Evolutionary conservation across 129 eudicot species (phyloP).

Genomic region (Deinandra increscens): DNA sequence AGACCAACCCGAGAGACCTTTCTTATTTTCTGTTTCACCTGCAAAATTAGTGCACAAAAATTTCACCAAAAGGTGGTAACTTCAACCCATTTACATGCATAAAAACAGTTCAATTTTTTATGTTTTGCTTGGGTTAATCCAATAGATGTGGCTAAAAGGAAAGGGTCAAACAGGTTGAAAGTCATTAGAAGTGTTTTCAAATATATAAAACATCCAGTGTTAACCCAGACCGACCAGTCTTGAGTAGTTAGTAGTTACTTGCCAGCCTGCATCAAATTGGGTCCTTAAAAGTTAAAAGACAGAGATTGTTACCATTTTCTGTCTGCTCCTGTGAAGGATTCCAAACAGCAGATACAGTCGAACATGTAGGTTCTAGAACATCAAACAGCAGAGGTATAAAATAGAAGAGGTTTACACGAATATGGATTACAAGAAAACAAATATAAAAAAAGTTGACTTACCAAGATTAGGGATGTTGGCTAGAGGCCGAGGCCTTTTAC

Average conservation of each 20-base stretch:
- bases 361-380: slow-evolving; percentile 48
- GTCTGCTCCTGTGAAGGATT: slow-evolving; percentile 48
- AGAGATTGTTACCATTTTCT: slow-evolving; percentile 30
- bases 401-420: neutral
- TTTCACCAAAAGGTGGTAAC: slow-evolving; percentile 14
- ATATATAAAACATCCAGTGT: neutral
- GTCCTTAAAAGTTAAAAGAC: slow-evolving; percentile 18
- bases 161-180: neutral
- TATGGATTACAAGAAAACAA: neutral
- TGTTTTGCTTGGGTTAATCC: neutral
- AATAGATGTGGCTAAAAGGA: neutral
- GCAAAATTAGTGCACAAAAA: slow-evolving; percentile 30
- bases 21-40: slow-evolving; percentile 54
- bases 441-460: slow-evolving; percentile 21
- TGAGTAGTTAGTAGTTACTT: neutral
- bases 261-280: slow-evolving; percentile 35
- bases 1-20: slow-evolving; percentile 52
- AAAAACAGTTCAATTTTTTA: neutral
- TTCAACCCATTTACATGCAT: neutral
- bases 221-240: neutral
- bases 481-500: slow-evolving; percentile 47
- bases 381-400: slow-evolving; percentile 13
- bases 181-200: neutral
- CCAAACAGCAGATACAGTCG: slow-evolving; percentile 50
- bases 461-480: slow-evolving; percentile 45